Evolutionary conservation across 2,329 filamentous ascomycete species (phyloP).

Genomic region (Trichoderma sp.): DNA sequence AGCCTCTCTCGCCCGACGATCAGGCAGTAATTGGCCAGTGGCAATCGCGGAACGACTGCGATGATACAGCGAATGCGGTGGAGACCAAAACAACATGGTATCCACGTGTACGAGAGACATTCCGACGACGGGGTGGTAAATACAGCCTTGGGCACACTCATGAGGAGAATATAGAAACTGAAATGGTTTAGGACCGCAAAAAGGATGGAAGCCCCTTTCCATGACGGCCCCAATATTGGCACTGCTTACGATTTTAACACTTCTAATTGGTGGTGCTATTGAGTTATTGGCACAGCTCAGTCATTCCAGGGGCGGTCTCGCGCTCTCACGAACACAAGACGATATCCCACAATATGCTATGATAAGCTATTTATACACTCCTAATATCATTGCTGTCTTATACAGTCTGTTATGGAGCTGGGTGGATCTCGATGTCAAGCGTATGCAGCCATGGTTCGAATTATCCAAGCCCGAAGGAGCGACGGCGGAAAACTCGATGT

Average conservation of each 20-base stretch:
- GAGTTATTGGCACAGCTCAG: constrained; percentile 34
- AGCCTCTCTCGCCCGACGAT: background rate
- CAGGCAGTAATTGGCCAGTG: background rate
- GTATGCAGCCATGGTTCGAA: constrained; percentile 60
- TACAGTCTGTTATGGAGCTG: constrained; percentile 58
- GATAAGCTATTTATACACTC: constrained; percentile 49
- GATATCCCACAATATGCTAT: constrained; percentile 36
- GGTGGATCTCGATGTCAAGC: constrained; percentile 57
- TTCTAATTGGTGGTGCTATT: background rate
- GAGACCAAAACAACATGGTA: background rate
- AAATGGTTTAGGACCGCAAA: no score
- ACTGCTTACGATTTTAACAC: background rate
- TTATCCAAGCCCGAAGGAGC: constrained; percentile 48
- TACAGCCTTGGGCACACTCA: background rate
- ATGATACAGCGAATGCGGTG: no score
- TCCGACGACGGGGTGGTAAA: background rate
- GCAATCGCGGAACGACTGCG: background rate
- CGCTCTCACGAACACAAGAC: constrained; percentile 24
- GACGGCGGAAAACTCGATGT: constrained; percentile 42
- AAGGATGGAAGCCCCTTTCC: background rate
- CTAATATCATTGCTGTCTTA: constrained; percentile 51
- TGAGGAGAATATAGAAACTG: no score
- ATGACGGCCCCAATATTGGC: background rate
- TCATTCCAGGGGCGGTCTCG: constrained; percentile 39
- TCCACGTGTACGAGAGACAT: background rate